These are phyloP conservation scores for Haplographium delicatum DNA, from an alignment of 495 filamentous ascomycete species.

Conservation along the genomic window DNA sequence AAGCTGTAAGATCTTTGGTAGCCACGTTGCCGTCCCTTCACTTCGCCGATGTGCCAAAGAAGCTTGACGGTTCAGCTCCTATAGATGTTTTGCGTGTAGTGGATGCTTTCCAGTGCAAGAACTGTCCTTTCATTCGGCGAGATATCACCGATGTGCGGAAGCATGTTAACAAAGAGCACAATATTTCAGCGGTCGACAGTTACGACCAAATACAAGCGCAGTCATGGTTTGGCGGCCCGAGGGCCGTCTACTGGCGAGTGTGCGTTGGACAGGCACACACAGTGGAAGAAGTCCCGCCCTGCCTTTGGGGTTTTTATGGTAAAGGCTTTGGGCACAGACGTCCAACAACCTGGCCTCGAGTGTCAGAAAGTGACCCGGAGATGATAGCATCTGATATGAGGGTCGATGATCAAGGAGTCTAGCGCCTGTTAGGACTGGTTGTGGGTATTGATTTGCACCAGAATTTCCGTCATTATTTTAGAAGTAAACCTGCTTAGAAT, in stretches of 20 bases:
- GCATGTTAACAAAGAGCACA: constrained; percentile 7
- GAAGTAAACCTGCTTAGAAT: no score
- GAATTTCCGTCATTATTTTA: no score
- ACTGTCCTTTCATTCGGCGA: constrained; percentile 4
- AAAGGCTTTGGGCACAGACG: constrained; percentile 1
- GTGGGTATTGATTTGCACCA: no score
- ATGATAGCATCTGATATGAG: no score
- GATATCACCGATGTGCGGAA: constrained; percentile 11
- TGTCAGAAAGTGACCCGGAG: not conserved
- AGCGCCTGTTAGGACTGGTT: no score
- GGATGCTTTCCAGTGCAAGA: constrained; percentile 6
- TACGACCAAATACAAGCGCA: constrained; percentile 8
- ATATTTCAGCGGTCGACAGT: not conserved
- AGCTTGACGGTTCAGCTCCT: not conserved
- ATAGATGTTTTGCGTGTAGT: constrained; percentile 1
- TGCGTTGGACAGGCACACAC: not conserved
- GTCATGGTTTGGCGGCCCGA: constrained; percentile 8
- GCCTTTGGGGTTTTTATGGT: not conserved
- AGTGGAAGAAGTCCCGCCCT: not conserved
- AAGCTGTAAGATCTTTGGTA: not conserved
- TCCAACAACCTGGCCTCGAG: not conserved
- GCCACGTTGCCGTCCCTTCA: not conserved
- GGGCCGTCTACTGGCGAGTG: constrained; percentile 7
- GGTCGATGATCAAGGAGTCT: no score
- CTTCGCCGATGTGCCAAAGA: not conserved